Base-by-base conservation (phyloP, 495 filamentous ascomycete species). In the Pseudomonodictys pantanalensis region DNA sequence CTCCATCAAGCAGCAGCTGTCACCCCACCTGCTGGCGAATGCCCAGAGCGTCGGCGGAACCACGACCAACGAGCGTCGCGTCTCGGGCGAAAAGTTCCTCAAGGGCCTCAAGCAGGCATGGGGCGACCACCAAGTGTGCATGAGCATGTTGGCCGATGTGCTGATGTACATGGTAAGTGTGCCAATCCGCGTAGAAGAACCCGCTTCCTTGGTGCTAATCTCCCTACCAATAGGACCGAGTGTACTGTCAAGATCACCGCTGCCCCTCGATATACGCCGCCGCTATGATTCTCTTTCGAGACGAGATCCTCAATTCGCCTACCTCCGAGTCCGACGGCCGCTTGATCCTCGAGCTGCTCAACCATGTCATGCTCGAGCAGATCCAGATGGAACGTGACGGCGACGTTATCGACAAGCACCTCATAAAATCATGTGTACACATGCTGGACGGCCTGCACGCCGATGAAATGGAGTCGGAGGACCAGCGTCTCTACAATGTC, bases 141-240 rank as follows among this genome's bases (percentile, higher is more conserved):
- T 97, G 92, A 89, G 90, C 62, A 97, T 99, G 95, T 86, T 90
- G 41, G 93, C 92, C 10, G 95, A 99, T 70, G 90, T 99, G 29
- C 73, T 97, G 32, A 97, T 99, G 92, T 99, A 99, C 64, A 92
- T 99, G 81, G 86, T 89, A 68, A 56, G 84, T n/a, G n/a, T n/a
- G n/a, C n/a, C n/a, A n/a, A n/a, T n/a, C n/a, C n/a, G n/a, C n/a
- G n/a, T n/a, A n/a, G n/a, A n/a, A n/a, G n/a, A n/a, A n/a, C n/a
- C n/a, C n/a, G n/a, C n/a, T n/a, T n/a, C n/a, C n/a, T n/a, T n/a
- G n/a, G n/a, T n/a, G n/a, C n/a, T n/a, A n/a, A n/a, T n/a, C n/a
- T n/a, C n/a, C n/a, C n/a, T n/a, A n/a, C n/a, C n/a, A n/a, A 28
- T 35, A 79, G 83, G 93, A 99, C 61, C 88, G 92, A 24, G 82